Evolutionary conservation across 371 early-diverging fungal genomes (phyloP).

Genomic region (Mortierella sp.): DNA sequence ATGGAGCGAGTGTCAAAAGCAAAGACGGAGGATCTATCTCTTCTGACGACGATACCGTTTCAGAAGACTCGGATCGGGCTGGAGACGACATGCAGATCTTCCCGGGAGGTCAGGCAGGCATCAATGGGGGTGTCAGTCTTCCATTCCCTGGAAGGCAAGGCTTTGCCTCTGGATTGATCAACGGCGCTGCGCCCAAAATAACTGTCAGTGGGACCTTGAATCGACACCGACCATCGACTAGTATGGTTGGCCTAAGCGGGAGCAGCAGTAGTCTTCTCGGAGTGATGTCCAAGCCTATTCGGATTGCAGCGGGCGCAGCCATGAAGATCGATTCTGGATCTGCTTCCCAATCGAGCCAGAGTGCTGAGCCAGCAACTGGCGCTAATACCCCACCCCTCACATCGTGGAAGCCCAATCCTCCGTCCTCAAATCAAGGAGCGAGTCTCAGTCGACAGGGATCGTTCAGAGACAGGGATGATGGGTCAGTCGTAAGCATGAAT

Average conservation of each 20-base stretch:
- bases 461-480: constrained; percentile 23
- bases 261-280: constrained; percentile 7
- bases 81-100: constrained; percentile 41
- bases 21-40: constrained; percentile 32
- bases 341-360: not conserved
- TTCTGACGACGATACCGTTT: constrained; percentile 41
- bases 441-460: constrained; percentile 1
- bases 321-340: constrained; percentile 23
- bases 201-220: not conserved
- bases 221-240: constrained; percentile 20
- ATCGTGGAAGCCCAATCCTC: not conserved
- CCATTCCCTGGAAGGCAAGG: constrained; percentile 14
- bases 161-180: constrained; percentile 4
- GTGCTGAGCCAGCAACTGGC: constrained; percentile 16
- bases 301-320: constrained; percentile 44
- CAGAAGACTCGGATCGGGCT: constrained; percentile 38
- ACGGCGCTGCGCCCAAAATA: constrained; percentile 8
- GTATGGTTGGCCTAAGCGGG: constrained; percentile 13
- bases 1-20: constrained; percentile 3
- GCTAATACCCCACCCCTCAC: constrained; percentile 4
- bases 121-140: constrained; percentile 20
- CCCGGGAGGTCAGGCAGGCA: constrained; percentile 29
- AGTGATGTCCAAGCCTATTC: constrained; percentile 24
- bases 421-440: not conserved
- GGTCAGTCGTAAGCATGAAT: constrained; percentile 15